These are phyloP conservation scores for Cryomyces antarcticus DNA, from an alignment of 495 filamentous ascomycete genomes.

Conservation along the genomic window DNA sequence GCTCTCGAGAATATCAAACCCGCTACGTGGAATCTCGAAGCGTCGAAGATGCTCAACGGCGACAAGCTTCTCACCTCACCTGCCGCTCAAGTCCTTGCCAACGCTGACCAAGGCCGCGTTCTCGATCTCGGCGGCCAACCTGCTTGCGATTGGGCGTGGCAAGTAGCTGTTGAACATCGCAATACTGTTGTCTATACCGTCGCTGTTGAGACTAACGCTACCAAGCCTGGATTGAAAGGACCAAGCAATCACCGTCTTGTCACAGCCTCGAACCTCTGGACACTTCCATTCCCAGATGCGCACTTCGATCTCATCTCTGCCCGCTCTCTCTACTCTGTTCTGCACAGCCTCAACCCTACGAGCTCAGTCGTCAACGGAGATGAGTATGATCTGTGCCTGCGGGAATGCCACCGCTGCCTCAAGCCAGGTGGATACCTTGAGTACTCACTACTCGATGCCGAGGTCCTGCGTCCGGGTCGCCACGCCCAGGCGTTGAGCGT, in stretches of 20 bases:
- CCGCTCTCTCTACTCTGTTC: conserved; percentile 62
- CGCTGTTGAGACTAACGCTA: conserved; percentile 30
- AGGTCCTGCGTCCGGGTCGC: conserved; percentile 65
- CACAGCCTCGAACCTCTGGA: conserved; percentile 49
- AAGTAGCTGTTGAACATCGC: conserved; percentile 64
- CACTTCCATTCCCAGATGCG: conserved; percentile 67
- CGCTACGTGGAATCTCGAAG: conserved; percentile 63
- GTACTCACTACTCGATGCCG: conserved; percentile 72
- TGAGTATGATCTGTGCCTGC: conserved; percentile 71
- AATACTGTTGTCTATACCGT: conserved; percentile 75
- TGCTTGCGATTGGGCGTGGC: conserved; percentile 89
- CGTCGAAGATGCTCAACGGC: conserved; percentile 54
- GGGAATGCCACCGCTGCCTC: conserved; percentile 73
- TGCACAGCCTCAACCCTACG: conserved; percentile 33
- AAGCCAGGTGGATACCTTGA: conserved; percentile 88
- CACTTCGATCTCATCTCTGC: conserved; percentile 88
- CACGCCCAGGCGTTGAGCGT: conserved; percentile 59
- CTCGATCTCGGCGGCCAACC: conserved; percentile 77
- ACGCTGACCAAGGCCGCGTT: conserved; percentile 35
- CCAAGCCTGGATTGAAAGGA: conserved; percentile 48
- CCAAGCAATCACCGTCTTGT: conserved; percentile 74
- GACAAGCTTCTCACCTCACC: conserved; percentile 65
- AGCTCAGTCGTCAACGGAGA: conserved; percentile 23
- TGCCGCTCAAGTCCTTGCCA: conserved; percentile 5
- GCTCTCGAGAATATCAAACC: conserved; percentile 55